Base-by-base conservation (phyloP, 371 early-diverging fungal species). In the Lichtheimia ornata region DNA sequence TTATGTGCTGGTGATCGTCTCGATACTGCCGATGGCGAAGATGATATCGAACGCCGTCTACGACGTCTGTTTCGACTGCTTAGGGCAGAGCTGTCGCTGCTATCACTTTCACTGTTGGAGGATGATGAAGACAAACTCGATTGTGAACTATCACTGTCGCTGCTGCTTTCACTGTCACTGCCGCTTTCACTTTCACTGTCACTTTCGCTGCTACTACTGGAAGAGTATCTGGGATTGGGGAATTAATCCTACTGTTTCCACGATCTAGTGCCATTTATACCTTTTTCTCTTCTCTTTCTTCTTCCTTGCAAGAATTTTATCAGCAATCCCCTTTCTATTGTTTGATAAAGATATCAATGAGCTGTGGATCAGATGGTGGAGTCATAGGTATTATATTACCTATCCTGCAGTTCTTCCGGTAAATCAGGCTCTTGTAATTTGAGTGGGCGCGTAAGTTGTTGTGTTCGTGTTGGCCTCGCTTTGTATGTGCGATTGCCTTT, bases 391-490 rank as follows among this genome's bases (percentile, higher is more conserved):
- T 5, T 17, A 5, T 40, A 64, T 63, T 71, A 75, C 69, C 74
- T 74, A 53, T 76, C 73, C 54, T 73, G 70, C 43, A 85, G 72
- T 58, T 84, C 85, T 11, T 74, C 73, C 0, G 85, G 85, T 25
- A 87, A 57, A 44, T 83, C 82, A 15, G 83, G 74, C 22, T 74
- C 60, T 22, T 72, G 66, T 14, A 81, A 64, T 51, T 83, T 84
- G n/a, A 85, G 40, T 4, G 85, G 87, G 42, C 82, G 83, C 54
- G 73, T 73, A 7, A 87, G 71, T 51, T 87, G 87, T 45, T 87
- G 87, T 43, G 87, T 87, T 52, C 87, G 82, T 15, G 84, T 84
- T 0, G 87, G 87, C 42, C 87, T 73, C 12, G 79, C 51, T 61
- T 72, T 82, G 56, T 85, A 87, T 5, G 70, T 73, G 62, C 82